Evolutionary conservation across 257 asterid species (phyloP).

Genomic region (Solanum etuberosum): DNA sequence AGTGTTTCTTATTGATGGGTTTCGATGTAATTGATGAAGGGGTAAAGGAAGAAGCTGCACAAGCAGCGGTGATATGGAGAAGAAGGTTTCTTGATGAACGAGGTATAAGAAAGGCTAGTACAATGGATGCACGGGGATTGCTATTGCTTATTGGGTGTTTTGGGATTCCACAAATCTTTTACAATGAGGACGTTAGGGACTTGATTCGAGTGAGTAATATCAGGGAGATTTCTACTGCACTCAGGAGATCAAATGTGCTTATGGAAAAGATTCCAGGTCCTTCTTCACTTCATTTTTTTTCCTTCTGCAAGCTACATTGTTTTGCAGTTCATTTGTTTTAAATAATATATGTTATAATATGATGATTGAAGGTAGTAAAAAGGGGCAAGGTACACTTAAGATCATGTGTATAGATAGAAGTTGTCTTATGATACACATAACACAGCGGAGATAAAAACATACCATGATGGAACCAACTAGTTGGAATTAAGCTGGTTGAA

Average conservation of each 20-base stretch:
- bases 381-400: neutral
- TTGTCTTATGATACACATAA: neutral
- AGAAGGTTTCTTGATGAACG: constrained; percentile 67
- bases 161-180: constrained; percentile 45
- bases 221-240: constrained; percentile 42
- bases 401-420: neutral
- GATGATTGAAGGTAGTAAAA: neutral
- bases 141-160: constrained; percentile 61
- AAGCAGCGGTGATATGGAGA: constrained; percentile 58
- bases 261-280: constrained; percentile 50
- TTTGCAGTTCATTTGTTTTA: neutral
- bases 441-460: neutral
- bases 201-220: constrained; percentile 44
- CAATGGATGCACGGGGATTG: constrained; percentile 77
- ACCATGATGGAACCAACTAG: neutral
- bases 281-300: neutral
- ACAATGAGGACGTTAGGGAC: constrained; percentile 47
- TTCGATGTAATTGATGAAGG: constrained; percentile 22
- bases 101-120: constrained; percentile 41
- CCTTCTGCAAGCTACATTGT: neutral
- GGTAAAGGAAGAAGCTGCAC: constrained; percentile 44
- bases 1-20: constrained; percentile 57
- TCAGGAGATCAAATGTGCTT: constrained; percentile 44
- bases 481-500: neutral
- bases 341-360: neutral